Conservation (phyloP, 805 yeast species). For the Metschnikowia cubensis region DNA sequence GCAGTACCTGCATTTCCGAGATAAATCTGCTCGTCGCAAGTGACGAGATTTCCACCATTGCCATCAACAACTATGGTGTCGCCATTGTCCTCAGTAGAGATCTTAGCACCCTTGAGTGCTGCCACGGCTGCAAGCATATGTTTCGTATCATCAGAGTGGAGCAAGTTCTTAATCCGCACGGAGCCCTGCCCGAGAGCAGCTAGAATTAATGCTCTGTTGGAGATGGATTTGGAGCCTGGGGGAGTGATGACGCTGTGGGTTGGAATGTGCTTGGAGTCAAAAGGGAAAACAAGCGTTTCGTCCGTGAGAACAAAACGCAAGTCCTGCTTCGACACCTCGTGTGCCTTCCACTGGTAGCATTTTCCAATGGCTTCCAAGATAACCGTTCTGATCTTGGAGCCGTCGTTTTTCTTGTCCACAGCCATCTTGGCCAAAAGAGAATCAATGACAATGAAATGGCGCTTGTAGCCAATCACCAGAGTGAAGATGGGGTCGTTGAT, state of each 20-base stretch:
- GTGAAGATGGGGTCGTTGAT: conserved; percentile 65
- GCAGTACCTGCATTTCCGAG: conserved; percentile 99
- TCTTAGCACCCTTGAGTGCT: conserved; percentile 74
- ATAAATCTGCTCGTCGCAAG: conserved; percentile 67
- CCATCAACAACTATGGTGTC: conserved; percentile 81
- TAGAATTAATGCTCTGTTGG: conserved; percentile 87
- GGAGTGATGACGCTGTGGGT: conserved; percentile 57
- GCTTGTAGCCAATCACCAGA: conserved; percentile 62
- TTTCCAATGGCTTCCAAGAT: conserved; percentile 80
- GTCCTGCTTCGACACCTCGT: conserved; percentile 75
- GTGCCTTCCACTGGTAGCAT: conserved; percentile 86
- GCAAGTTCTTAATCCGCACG: conserved; percentile 75
- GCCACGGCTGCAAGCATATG: conserved; percentile 89
- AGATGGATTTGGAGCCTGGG: conserved; percentile 96
- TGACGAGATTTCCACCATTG: conserved; percentile 72
- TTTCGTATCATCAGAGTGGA: conserved; percentile 95
- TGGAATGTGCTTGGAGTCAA: conserved; percentile 32
- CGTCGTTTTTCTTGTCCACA: conserved; percentile 95
- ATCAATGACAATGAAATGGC: conserved; percentile 66
- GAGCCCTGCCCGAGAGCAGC: conserved; percentile 90
- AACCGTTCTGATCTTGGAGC: conserved; percentile 83
- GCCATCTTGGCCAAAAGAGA: conserved; percentile 79
- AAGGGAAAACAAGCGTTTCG: conserved; percentile 66
- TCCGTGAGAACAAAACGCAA: conserved; percentile 79
- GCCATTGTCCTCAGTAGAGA: conserved; percentile 83